These are phyloP conservation scores for Fusarium sp. DNA, from an alignment of 2,329 filamentous ascomycete species.

Conservation along the genomic window DNA sequence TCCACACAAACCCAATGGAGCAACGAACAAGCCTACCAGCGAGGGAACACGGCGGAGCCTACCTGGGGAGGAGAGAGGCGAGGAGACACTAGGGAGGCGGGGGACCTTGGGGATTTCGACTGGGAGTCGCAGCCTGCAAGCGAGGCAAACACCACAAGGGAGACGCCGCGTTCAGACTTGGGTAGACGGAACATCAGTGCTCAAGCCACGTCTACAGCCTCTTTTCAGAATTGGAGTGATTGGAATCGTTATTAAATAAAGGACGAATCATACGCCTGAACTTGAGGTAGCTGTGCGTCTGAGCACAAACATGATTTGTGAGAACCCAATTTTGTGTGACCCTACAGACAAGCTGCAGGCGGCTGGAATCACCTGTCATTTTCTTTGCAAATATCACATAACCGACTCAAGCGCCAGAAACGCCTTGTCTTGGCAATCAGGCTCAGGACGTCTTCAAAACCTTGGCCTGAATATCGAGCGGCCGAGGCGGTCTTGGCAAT, in stretches of 20 bases:
- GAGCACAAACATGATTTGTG: neutral
- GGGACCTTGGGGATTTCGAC: neutral
- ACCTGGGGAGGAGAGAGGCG: neutral
- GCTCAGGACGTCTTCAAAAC: neutral
- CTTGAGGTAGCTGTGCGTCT: neutral
- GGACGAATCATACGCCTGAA: neutral
- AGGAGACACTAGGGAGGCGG: neutral
- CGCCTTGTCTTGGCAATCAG: neutral
- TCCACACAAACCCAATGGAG: neutral
- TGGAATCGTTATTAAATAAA: neutral
- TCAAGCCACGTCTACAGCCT: neutral
- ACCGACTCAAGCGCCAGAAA: neutral
- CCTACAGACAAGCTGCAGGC: neutral
- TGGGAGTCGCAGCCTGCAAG: neutral
- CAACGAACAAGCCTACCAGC: neutral
- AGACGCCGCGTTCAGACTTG: neutral
- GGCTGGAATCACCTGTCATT: neutral
- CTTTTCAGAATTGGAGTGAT: neutral
- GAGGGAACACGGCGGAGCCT: neutral
- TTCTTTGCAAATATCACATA: neutral
- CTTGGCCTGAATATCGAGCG: neutral
- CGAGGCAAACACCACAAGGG: neutral
- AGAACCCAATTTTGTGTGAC: neutral
- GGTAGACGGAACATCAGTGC: neutral
- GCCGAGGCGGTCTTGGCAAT: neutral